A percentile compares a stretch with the other conserved stretches of the same genome.
phyloP scores from a whole-genome alignment of 176 grass and related monocot genomes.

The Bonia amplexicaulis region DNA sequence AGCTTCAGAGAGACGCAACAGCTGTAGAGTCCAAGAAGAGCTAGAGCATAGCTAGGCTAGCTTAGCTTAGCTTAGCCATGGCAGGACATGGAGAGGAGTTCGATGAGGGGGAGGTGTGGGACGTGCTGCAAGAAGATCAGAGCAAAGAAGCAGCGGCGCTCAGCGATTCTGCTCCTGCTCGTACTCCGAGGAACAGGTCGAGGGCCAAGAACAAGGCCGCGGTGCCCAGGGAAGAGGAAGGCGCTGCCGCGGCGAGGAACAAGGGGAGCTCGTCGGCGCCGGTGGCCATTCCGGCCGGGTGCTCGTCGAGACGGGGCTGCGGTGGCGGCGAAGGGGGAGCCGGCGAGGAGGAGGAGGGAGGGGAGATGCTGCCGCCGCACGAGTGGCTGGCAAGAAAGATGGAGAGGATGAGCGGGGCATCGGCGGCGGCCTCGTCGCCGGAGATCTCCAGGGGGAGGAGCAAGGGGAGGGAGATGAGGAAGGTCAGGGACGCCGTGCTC shows the following conservation, averaged over 20 bases:
- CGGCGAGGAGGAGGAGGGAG: not conserved
- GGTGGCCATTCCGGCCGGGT: constrained; percentile 23
- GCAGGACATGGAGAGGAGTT: constrained; percentile 30
- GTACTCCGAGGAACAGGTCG: not conserved
- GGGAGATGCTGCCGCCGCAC: constrained; percentile 38
- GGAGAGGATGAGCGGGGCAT: constrained; percentile 24
- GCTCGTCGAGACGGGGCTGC: not conserved
- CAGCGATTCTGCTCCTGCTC: not conserved
- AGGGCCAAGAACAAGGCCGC: not conserved
- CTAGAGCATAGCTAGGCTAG: not conserved
- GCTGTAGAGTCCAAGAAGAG: not conserved
- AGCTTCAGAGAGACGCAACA: not conserved
- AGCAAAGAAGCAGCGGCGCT: not conserved
- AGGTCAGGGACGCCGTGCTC: constrained; percentile 49
- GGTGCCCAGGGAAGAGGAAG: not conserved
- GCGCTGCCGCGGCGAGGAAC: not conserved
- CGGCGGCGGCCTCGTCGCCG: constrained; percentile 13
- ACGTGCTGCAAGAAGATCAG: constrained; percentile 27
- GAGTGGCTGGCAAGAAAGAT: constrained; percentile 51
- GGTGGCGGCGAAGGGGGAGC: not conserved
- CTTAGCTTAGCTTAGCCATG: not conserved
- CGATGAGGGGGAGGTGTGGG: constrained; percentile 47
- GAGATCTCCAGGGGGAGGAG: constrained; percentile 22
- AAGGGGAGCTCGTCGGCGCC: constrained; percentile 21
- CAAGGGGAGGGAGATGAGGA: constrained; percentile 42